Evolutionary conservation across 495 filamentous ascomycete genomes (phyloP).

Genomic region (Penicillium herquei): DNA sequence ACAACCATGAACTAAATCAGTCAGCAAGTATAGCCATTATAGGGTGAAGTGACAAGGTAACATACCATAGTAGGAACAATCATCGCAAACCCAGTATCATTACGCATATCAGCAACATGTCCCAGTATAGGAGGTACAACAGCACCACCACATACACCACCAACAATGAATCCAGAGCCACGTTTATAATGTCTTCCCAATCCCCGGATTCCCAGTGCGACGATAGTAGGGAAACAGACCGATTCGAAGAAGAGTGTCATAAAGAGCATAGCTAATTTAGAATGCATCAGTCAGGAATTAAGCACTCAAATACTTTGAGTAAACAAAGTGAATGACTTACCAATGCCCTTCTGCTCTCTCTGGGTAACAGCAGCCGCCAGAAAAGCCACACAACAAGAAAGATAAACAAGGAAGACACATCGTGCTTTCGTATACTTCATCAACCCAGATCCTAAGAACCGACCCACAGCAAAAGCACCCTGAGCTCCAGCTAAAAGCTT

Average conservation of each 20-base stretch:
- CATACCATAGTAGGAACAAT: constrained; percentile 57
- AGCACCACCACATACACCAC: constrained; percentile 56
- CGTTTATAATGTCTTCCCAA: constrained; percentile 59
- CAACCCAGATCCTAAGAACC: constrained; percentile 48
- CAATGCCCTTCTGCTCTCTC: constrained; percentile 44
- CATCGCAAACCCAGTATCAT: constrained; percentile 51
- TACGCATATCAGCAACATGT: constrained; percentile 46
- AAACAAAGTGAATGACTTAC: constrained; percentile 11
- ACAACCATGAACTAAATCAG: constrained; percentile 43
- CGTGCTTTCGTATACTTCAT: constrained; percentile 55
- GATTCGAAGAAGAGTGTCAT: constrained; percentile 61
- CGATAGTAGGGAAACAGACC: constrained; percentile 62
- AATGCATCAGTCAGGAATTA: not conserved
- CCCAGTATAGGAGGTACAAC: constrained; percentile 51
- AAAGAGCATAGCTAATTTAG: constrained; percentile 44
- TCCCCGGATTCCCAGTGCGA: constrained; percentile 59
- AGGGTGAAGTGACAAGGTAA: not conserved
- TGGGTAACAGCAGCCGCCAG: constrained; percentile 36
- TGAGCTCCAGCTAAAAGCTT: constrained; percentile 56
- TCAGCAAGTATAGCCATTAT: not conserved
- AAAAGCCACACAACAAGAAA: constrained; percentile 40
- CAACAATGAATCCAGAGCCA: constrained; percentile 57
- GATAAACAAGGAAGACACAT: constrained; percentile 47
- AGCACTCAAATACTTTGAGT: not conserved
- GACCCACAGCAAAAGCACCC: constrained; percentile 55